These are phyloP conservation scores for Pichia heedii DNA, from an alignment of 805 yeast genomes.

Conservation along the genomic window DNA sequence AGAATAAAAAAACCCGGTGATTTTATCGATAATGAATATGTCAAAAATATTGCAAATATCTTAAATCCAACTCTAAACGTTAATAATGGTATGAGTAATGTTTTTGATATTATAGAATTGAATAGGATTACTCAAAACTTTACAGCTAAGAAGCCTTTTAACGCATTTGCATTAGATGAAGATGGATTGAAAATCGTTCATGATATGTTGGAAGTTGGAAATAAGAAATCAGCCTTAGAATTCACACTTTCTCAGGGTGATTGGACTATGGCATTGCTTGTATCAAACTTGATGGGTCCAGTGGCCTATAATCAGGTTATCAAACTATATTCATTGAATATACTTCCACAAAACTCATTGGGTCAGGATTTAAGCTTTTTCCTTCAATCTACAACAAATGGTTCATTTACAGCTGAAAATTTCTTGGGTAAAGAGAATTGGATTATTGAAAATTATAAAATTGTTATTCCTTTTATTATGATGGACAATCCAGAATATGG, in stretches of 20 bases:
- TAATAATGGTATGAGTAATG: conserved; percentile 2
- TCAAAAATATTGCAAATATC: conserved; percentile 27
- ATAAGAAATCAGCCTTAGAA: conserved; percentile 55
- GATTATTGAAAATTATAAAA: conserved; percentile 22
- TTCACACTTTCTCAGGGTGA: conserved; percentile 54
- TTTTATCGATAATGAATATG: conserved; percentile 20
- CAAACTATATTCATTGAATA: conserved; percentile 23
- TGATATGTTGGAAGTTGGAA: conserved; percentile 47
- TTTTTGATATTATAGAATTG: conserved; percentile 16
- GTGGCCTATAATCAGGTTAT: conserved; percentile 40
- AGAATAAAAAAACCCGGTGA: conserved; percentile 21
- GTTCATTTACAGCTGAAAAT: conserved; percentile 13
- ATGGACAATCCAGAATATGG: conserved; percentile 20
- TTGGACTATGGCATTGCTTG: conserved; percentile 68
- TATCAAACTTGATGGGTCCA: conserved; percentile 59
- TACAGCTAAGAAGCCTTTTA: conserved; percentile 13
- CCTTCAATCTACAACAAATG: conserved; percentile 16
- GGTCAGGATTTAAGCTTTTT: conserved; percentile 24
- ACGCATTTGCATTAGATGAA: conserved; percentile 20
- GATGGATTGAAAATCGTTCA: conserved; percentile 23
- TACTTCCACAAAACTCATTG: conserved; percentile 16
- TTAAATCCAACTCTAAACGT: conserved; percentile 34
- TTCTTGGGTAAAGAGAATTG: conserved; percentile 21
- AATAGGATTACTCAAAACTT: conserved; percentile 9
- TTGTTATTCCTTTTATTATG: conserved; percentile 25